These are phyloP conservation scores for Vanderwaltozyma verrucispora DNA, from an alignment of 805 yeast species.

Conservation along the genomic window DNA sequence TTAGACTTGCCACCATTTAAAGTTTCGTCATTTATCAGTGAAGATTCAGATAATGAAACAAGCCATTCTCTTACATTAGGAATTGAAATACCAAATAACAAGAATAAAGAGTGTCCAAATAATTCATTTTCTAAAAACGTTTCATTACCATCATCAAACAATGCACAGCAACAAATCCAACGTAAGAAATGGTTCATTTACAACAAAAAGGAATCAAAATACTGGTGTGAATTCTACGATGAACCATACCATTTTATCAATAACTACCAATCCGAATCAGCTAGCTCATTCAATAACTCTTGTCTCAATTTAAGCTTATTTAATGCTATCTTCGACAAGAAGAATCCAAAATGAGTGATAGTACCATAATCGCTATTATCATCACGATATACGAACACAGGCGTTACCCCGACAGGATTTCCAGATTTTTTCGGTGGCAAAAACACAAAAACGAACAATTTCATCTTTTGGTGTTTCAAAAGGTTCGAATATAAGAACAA, in stretches of 20 bases:
- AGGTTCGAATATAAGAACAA: too few species aligned
- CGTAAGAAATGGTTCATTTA: constrained; percentile 15
- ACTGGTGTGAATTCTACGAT: constrained; percentile 8
- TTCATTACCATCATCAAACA: background rate
- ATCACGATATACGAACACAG: background rate
- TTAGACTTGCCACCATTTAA: constrained; percentile 24
- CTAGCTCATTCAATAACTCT: constrained; percentile 18
- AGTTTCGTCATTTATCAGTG: constrained; percentile 23
- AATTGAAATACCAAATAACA: background rate
- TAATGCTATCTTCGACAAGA: constrained; percentile 21
- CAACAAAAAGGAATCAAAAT: constrained; percentile 7
- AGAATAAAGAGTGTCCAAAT: background rate
- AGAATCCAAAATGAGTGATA: constrained; percentile 17
- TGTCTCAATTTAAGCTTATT: constrained; percentile 23
- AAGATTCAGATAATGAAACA: constrained; percentile 1
- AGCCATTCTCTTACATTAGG: background rate
- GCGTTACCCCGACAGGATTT: too few species aligned
- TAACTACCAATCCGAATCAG: constrained; percentile 17
- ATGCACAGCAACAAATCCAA: background rate
- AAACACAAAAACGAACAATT: too few species aligned
- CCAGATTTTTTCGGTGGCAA: background rate
- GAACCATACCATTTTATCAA: constrained; percentile 18
- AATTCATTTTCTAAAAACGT: constrained; percentile 1
- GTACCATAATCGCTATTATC: background rate
- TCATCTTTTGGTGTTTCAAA: too few species aligned